Evolutionary conservation across 2,329 filamentous ascomycete species (phyloP), one percentile per base, ranked within the genome.

Genomic region (Balansia obtecta): DNA sequence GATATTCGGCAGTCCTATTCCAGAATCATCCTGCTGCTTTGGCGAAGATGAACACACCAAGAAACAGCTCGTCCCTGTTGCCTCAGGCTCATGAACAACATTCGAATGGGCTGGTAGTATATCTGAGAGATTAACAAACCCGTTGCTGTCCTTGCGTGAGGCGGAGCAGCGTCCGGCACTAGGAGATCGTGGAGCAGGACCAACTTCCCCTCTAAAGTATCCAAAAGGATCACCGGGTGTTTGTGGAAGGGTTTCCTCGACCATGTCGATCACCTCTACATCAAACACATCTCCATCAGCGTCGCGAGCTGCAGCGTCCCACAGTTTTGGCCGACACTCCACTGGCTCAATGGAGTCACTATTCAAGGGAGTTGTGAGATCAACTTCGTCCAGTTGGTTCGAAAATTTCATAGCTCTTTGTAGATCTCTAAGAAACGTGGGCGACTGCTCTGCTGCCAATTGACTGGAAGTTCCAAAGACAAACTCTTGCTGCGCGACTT

Each of bases 391-490:
- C 15, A 65, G 58, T 1, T 60, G 52, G 33, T 80, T 83, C 0
- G 83, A 86, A 38, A 70, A 71, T 54, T 72, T 73, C 55, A 86
- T 75, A 1, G 81, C 82, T 49, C 71, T 61, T 49, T 86, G 80
- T 18, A 86, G 65, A 44, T 85, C 76, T 32, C 75, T 73, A 15
- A 86, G 64, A 22, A 82, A 75, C 0, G 76, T 77, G 0, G 85
- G 85, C 0, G 85, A 86, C 37, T 88, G 80, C 51, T 88, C 85
- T 50, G 76, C 70, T 13, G 83, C 84, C 22, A 95, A 68, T 63
- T 95, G 88, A 63, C 88, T 94, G 1, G 85, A 90, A 0, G 88
- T 93, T 1, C 88, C 88, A 65, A 95, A 95, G 0, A 94, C 68
- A 60, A 90, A 86, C 53, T 89, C 80, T 62, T 93, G 88, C 1